Conservation (phyloP, 192 early-diverging fungal genomes). For the Dispira simplex region DNA sequence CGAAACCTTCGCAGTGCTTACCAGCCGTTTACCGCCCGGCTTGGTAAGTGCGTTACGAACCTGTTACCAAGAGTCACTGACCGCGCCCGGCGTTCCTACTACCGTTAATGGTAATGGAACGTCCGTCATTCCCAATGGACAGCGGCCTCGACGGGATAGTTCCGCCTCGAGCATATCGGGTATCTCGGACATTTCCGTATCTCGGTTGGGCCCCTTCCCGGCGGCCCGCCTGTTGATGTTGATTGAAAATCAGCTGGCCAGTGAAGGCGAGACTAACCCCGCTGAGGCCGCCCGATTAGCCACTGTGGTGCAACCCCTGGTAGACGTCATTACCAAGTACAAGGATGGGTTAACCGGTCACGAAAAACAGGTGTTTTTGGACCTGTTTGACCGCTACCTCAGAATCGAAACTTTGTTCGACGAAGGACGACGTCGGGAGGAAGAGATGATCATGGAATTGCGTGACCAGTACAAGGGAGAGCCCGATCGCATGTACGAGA, state of each 20-base stretch:
- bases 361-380: conserved; percentile 51
- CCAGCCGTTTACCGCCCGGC: conserved; percentile 70
- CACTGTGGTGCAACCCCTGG: conserved; percentile 49
- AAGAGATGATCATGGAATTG: conserved; percentile 69
- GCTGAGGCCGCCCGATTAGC: conserved; percentile 50
- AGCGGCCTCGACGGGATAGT: not conserved
- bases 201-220: conserved; percentile 36
- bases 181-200: not conserved
- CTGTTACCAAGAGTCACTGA: not conserved
- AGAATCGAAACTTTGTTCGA: conserved; percentile 75
- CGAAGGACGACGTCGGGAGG: conserved; percentile 46
- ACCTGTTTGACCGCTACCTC: conserved; percentile 72
- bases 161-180: not conserved
- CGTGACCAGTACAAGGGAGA: conserved; percentile 78
- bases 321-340: conserved; percentile 49
- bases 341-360: conserved; percentile 55
- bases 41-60: conserved; percentile 32
- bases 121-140: not conserved
- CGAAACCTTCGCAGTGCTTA: conserved; percentile 62
- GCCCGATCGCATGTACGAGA: conserved; percentile 44
- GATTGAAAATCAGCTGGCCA: conserved; percentile 34
- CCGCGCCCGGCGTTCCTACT: not conserved
- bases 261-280: conserved; percentile 28
- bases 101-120: not conserved
- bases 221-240: conserved; percentile 43